Conservation (phyloP, 495 filamentous ascomycete genomes). For the Tuber magnatum region DNA sequence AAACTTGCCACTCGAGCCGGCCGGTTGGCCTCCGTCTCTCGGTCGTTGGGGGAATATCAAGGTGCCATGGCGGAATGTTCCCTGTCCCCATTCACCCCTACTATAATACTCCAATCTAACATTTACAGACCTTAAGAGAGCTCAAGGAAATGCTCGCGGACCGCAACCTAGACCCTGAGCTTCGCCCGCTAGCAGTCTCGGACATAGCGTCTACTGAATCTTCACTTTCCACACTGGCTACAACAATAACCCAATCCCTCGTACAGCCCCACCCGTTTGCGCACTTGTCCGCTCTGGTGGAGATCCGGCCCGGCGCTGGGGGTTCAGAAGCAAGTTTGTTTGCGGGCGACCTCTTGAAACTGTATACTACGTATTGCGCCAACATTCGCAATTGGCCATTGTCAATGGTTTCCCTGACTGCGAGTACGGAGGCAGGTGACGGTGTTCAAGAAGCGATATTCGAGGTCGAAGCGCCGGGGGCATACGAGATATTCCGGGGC, state of each 20-base stretch:
- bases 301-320: constrained; percentile 89
- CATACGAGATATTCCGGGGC: constrained; percentile 70
- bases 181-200: constrained; percentile 63
- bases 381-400: constrained; percentile 47
- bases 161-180: constrained; percentile 54
- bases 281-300: constrained; percentile 81
- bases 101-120: constrained; percentile 44
- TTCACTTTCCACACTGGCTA: constrained; percentile 54
- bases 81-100: background rate
- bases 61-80: constrained; percentile 38
- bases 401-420: constrained; percentile 43
- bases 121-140: constrained; percentile 50
- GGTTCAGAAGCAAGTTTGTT: constrained; percentile 87
- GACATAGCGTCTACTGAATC: constrained; percentile 61
- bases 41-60: constrained; percentile 64
- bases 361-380: constrained; percentile 78
- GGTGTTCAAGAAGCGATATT: constrained; percentile 76
- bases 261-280: constrained; percentile 88
- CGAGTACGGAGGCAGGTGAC: constrained; percentile 53
- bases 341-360: constrained; percentile 73
- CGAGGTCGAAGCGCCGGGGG: constrained; percentile 67
- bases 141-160: constrained; percentile 55
- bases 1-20: constrained; percentile 68
- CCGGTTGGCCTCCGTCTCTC: constrained; percentile 61
- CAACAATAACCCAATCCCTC: constrained; percentile 62